phyloP scores from a whole-genome alignment of 257 asterid genomes.

The Rubia yunnanensis region DNA sequence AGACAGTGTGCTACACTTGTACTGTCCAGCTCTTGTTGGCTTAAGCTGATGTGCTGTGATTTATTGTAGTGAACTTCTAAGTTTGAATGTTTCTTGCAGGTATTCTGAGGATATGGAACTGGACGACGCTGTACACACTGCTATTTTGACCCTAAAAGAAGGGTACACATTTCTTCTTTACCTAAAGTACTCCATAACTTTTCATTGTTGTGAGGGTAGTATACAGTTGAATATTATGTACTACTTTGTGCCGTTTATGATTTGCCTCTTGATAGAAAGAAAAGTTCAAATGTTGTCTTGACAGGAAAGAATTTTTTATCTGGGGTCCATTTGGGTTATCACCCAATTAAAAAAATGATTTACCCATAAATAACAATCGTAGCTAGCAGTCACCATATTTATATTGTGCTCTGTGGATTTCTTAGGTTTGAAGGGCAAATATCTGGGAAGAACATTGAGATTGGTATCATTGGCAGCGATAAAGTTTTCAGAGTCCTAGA shows the following conservation, averaged over 20 bases:
- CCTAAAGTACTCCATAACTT: background rate
- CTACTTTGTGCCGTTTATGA: too few relatives aligned
- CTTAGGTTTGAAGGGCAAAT: constrained; percentile 96
- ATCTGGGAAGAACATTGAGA: constrained; percentile 91
- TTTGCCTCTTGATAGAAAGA: too few relatives aligned
- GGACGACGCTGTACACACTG: constrained; percentile 99
- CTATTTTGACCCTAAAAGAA: constrained; percentile 93
- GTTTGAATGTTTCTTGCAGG: constrained; percentile 32
- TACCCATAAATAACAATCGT: background rate
- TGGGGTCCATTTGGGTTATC: too few relatives aligned
- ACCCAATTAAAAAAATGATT: too few relatives aligned
- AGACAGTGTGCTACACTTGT: background rate
- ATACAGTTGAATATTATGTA: background rate
- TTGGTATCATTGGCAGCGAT: constrained; percentile 91
- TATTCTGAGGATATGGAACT: constrained; percentile 98
- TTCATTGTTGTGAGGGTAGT: background rate
- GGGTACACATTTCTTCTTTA: constrained; percentile 50
- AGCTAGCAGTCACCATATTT: background rate
- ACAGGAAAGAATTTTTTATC: too few relatives aligned
- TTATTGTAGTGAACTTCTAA: background rate
- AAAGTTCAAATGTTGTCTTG: too few relatives aligned
- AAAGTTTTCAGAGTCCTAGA: constrained; percentile 73
- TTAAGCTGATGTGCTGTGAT: background rate
- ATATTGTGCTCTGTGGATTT: background rate
- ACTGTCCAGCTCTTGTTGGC: background rate